phyloP scores from a whole-genome alignment of 73 alveolate genomes.

The Symbiodinium pilosum region DNA sequence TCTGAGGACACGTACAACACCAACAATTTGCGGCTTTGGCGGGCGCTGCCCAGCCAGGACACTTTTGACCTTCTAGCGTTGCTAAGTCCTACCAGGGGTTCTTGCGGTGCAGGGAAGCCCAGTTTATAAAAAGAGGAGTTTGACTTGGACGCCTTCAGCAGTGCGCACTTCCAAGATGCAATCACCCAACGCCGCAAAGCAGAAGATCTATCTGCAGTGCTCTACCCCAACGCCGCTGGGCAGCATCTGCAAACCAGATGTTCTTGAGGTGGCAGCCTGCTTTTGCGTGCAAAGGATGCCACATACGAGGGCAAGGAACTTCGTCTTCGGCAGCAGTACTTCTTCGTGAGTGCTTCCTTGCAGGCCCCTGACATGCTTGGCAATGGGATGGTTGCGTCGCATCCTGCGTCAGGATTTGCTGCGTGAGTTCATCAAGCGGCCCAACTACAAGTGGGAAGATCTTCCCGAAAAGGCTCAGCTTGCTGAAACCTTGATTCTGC shows the following conservation, averaged over 20 bases:
- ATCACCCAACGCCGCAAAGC: conserved; percentile 98
- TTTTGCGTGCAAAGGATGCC: conserved; percentile 12
- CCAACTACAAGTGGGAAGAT: conserved; percentile 96
- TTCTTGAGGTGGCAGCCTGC: not conserved
- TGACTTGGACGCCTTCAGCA: conserved; percentile 98
- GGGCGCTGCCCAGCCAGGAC: conserved; percentile 84
- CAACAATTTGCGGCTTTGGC: conserved; percentile 99
- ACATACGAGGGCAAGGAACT: conserved; percentile 99
- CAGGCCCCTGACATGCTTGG: conserved; percentile 95
- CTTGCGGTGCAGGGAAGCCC: conserved; percentile 95
- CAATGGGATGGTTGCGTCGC: not conserved
- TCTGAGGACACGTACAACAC: conserved; percentile 99
- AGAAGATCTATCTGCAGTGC: conserved; percentile 99
- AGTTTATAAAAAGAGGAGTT: conserved; percentile 97
- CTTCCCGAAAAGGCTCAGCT: conserved; percentile 91
- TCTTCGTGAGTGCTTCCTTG: conserved; percentile 99
- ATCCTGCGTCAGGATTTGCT: conserved; percentile 26
- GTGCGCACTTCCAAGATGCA: conserved; percentile 97
- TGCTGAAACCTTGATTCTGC: no score
- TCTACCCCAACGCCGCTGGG: conserved; percentile 99
- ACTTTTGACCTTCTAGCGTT: not conserved
- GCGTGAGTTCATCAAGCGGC: conserved; percentile 96
- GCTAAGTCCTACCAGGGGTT: conserved; percentile 17
- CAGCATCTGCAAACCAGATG: not conserved
- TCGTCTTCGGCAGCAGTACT: conserved; percentile 99